Evolutionary conservation across 2,329 filamentous ascomycete genomes (phyloP).

Genomic region (Cytospora piceicola): DNA sequence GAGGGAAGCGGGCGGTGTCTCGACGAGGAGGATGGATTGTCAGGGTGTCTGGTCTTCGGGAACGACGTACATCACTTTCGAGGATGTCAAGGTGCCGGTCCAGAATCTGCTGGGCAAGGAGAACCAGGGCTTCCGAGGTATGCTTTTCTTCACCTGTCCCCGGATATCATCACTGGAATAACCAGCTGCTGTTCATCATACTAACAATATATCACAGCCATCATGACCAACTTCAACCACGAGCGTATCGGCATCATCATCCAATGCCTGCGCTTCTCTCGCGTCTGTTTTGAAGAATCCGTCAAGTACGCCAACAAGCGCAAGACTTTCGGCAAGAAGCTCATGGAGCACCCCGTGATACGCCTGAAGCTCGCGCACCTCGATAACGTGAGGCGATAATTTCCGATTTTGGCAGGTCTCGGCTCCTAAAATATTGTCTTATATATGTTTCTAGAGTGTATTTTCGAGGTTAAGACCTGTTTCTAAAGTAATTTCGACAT

Average conservation of each 20-base stretch:
- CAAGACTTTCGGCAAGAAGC: conserved; percentile 91
- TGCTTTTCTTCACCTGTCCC: conserved; percentile 22
- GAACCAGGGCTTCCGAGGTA: conserved; percentile 93
- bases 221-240: conserved; percentile 99
- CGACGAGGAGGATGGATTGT: conserved; percentile 95
- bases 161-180: background rate
- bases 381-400: no score
- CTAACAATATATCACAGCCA: conserved; percentile 57
- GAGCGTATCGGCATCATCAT: conserved; percentile 99
- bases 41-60: conserved; percentile 95
- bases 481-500: no score
- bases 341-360: conserved; percentile 96
- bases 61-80: conserved; percentile 96
- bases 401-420: no score
- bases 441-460: no score
- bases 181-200: background rate
- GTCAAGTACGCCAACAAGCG: conserved; percentile 98
- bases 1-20: conserved; percentile 80
- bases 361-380: conserved; percentile 96
- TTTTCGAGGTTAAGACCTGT: no score
- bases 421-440: no score
- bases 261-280: conserved; percentile 91
- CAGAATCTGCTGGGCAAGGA: conserved; percentile 98
- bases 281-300: conserved; percentile 95
- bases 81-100: conserved; percentile 99